A percentile compares a stretch with the other conserved stretches of the same genome.
Evolutionary conservation across 305 asterid species (phyloP).

Genomic region (Fraxinus velutina): DNA sequence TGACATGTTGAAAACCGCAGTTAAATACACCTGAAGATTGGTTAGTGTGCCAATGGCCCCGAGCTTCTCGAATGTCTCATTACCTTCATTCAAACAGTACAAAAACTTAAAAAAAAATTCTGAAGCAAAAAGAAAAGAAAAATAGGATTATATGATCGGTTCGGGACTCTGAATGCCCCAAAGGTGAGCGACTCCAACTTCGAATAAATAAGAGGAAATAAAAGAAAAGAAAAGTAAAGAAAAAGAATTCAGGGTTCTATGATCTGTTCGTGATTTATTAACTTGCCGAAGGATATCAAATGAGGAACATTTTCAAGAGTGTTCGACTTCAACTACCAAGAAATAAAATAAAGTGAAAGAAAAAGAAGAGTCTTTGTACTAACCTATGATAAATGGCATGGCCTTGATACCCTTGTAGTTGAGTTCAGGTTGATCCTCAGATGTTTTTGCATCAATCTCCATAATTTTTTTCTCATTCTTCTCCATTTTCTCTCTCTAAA

Average conservation of each 20-base stretch:
- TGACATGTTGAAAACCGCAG: constrained; percentile 51
- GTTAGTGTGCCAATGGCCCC: constrained; percentile 53
- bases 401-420: constrained; percentile 36
- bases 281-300: not conserved
- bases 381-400: constrained; percentile 41
- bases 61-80: constrained; percentile 53
- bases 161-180: not conserved
- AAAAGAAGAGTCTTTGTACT: not conserved
- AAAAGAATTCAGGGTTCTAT: not conserved
- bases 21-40: constrained; percentile 46
- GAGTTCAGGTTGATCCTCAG: not conserved
- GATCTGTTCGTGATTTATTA: not conserved
- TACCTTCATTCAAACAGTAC: constrained; percentile 26
- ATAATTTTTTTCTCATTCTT: not conserved
- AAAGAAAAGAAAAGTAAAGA: not conserved
- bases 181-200: not conserved
- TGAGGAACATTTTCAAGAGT: not conserved
- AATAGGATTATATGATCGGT: not conserved
- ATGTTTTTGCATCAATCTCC: constrained; percentile 14
- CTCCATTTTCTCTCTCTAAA: not conserved
- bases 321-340: not conserved
- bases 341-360: not conserved
- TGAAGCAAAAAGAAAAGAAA: not conserved
- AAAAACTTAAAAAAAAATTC: not conserved
- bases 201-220: not conserved